phyloP scores from a whole-genome alignment of 192 early-diverging fungal species.

The Backusella tuberculispora region DNA sequence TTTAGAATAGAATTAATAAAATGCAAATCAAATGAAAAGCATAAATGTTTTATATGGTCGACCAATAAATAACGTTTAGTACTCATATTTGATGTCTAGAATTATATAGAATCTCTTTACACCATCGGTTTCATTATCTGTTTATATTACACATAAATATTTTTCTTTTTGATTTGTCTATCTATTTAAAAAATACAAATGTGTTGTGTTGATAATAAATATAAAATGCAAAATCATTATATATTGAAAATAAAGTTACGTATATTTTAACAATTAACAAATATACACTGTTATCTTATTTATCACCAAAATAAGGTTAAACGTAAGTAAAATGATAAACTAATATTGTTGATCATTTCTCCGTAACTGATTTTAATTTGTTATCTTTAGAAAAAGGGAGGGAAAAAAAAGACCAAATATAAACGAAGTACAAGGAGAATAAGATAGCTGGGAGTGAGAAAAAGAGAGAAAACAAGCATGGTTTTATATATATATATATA shows the following conservation, averaged over 20 bases:
- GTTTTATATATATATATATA: no score
- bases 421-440: not conserved
- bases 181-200: no score
- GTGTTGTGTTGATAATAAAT: no score
- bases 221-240: no score
- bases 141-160: no score
- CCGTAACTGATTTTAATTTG: slow-evolving; percentile 8
- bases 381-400: slow-evolving; percentile 5
- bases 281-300: no score
- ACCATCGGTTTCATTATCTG: not conserved
- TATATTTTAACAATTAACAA: no score
- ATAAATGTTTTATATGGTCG: not conserved
- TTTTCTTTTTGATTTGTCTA: no score
- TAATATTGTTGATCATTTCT: not conserved
- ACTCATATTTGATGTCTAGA: not conserved
- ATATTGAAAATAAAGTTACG: no score
- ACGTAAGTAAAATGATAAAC: not conserved
- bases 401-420: not conserved
- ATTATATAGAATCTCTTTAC: not conserved
- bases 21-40: not conserved
- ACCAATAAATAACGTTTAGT: slow-evolving; percentile 9
- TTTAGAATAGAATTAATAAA: not conserved
- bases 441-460: no score
- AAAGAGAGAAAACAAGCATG: not conserved
- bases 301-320: not conserved